A percentile compares a stretch with the other conserved stretches of the same genome.
These are phyloP conservation scores for Stagonosporopsis rhizophila DNA, from an alignment of 2,329 filamentous ascomycete species.

Conservation along the genomic window DNA sequence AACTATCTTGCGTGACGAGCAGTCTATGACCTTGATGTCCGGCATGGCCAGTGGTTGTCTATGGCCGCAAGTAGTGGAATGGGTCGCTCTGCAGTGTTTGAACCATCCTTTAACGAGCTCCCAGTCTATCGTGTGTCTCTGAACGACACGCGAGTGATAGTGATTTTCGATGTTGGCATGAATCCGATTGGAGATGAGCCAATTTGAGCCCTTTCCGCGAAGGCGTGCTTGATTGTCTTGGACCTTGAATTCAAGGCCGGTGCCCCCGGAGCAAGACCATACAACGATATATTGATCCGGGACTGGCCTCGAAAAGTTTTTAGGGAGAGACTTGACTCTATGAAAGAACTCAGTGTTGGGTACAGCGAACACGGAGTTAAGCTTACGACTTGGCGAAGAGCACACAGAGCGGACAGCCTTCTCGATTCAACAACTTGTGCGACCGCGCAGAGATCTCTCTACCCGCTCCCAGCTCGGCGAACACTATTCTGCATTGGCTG, in stretches of 20 bases:
- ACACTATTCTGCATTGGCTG: not conserved
- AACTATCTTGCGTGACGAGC: not conserved
- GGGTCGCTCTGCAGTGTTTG: not conserved
- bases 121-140: not conserved
- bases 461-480: not conserved
- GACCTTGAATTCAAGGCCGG: slow-evolving; percentile 2
- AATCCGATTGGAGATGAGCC: not conserved
- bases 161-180: not conserved
- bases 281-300: not conserved
- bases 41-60: not conserved
- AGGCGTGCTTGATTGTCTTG: not conserved
- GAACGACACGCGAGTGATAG: not conserved
- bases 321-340: not conserved
- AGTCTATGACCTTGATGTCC: slow-evolving; percentile 12
- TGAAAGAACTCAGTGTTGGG: not conserved
- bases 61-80: not conserved
- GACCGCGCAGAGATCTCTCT: not conserved
- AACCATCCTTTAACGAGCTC: not conserved
- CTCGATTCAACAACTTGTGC: not conserved
- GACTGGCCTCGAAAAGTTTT: not conserved
- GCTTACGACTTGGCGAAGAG: slow-evolving; percentile 6
- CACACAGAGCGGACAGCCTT: slow-evolving; percentile 3
- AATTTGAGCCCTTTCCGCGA: not conserved
- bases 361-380: not conserved
- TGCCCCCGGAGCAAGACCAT: not conserved